Percentiles rank a stretch among this genome's conserved stretches.
phyloP scores from a whole-genome alignment of 371 early-diverging fungal species.

The Lichtheimia ornata region DNA sequence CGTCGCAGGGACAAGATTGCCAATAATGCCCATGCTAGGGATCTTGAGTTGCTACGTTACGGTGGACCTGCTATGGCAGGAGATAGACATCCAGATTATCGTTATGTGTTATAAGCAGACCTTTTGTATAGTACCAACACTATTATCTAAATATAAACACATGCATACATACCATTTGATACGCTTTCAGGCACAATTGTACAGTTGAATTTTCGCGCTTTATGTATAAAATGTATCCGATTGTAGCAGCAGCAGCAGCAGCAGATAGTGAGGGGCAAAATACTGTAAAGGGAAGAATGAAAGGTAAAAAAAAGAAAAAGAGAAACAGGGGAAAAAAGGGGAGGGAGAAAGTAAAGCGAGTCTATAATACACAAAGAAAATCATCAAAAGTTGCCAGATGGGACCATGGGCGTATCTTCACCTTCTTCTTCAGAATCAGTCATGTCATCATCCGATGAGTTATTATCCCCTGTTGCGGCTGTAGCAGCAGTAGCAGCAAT shows the following conservation, averaged over 20 bases:
- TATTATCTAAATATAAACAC: background rate
- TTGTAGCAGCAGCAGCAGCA: too few relatives aligned
- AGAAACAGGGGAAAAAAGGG: background rate
- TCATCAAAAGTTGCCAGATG: conserved; percentile 1
- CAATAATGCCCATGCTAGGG: conserved; percentile 12
- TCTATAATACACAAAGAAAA: conserved; percentile 3
- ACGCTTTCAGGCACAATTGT: background rate
- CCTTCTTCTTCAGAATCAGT: conserved; percentile 7
- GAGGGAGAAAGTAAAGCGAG: background rate
- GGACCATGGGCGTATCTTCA: conserved; percentile 1
- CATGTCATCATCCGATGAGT: conserved; percentile 1
- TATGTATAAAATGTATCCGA: too few relatives aligned
- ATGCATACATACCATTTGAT: background rate
- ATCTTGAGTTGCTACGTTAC: conserved; percentile 23
- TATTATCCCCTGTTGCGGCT: background rate
- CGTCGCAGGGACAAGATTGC: conserved; percentile 19
- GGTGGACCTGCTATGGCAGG: conserved; percentile 41
- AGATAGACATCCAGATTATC: conserved; percentile 47
- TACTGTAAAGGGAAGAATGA: background rate
- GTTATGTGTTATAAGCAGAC: conserved; percentile 30
- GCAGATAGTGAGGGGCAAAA: too few relatives aligned
- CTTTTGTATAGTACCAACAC: background rate
- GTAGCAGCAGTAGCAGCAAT: too few relatives aligned
- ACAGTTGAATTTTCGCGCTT: too few relatives aligned
- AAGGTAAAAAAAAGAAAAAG: background rate